A percentile compares a stretch with the other conserved stretches of the same genome.
These are phyloP conservation scores for Pseudofabraea citricarpa DNA, from an alignment of 2,329 filamentous ascomycete genomes.

Conservation along the genomic window DNA sequence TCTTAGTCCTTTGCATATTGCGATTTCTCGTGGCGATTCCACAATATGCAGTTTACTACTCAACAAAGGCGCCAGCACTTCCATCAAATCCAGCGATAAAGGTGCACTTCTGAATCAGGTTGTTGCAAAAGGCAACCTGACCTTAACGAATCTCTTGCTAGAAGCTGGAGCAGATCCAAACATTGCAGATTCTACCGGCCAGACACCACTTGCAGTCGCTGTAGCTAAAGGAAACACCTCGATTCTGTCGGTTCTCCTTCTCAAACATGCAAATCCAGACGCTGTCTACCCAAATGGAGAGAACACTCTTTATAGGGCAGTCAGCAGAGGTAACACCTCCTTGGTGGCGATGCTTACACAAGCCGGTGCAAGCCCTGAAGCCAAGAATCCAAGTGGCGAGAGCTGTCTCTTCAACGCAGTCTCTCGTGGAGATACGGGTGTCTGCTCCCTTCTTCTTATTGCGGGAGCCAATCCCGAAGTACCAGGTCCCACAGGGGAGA, in stretches of 20 bases:
- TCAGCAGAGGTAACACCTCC: conserved; percentile 4
- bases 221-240: conserved; percentile 5
- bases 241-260: conserved; percentile 6
- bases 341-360: conserved; percentile 8
- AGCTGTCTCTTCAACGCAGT: conserved; percentile 1
- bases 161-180: conserved; percentile 10
- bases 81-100: conserved; percentile 2
- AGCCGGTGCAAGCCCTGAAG: conserved; percentile 7
- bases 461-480: neutral
- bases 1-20: conserved; percentile 55
- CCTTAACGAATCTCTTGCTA: conserved; percentile 8
- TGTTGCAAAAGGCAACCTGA: conserved; percentile 6
- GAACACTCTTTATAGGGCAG: conserved; percentile 7
- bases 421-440: neutral
- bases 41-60: conserved; percentile 8
- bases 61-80: conserved; percentile 5
- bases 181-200: conserved; percentile 2
- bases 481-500: neutral
- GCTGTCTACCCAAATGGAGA: conserved; percentile 5
- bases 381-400: conserved; percentile 5
- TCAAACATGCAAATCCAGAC: conserved; percentile 9
- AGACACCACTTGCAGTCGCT: conserved; percentile 11
- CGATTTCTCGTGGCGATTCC: conserved; percentile 6
- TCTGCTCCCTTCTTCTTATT: neutral
- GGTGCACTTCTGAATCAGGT: conserved; percentile 8